Evolutionary conservation across 78 protist genomes (phyloP).

Genomic region (Emiliania huxleyi): DNA sequence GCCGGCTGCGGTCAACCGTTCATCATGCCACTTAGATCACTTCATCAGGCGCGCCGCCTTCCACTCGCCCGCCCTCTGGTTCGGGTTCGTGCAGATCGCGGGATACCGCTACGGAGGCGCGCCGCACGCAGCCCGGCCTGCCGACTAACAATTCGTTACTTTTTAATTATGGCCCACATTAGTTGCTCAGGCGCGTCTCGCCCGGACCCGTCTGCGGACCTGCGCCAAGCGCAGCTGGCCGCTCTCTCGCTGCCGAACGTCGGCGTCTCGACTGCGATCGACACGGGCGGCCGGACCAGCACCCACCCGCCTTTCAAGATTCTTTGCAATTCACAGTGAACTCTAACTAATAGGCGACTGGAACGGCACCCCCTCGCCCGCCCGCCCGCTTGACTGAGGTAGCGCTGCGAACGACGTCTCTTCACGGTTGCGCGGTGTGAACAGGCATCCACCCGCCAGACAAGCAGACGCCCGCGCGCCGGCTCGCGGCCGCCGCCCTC

Average conservation of each 20-base stretch:
- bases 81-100: background rate
- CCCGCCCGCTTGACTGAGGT: too few relatives aligned
- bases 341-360: too few relatives aligned
- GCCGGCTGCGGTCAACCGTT: too few relatives aligned
- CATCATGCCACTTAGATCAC: too few relatives aligned
- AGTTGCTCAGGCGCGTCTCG: too few relatives aligned
- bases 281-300: background rate
- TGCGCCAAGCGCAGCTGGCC: background rate
- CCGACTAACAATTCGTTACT: too few relatives aligned
- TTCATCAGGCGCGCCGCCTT: background rate
- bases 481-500: background rate
- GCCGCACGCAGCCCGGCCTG: too few relatives aligned
- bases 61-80: background rate
- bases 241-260: background rate
- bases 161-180: too few relatives aligned
- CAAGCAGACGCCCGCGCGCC: background rate
- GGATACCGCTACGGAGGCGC: background rate
- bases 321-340: too few relatives aligned
- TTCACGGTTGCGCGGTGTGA: too few relatives aligned
- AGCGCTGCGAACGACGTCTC: too few relatives aligned
- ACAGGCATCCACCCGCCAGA: background rate
- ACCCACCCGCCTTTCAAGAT: background rate
- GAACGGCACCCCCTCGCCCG: too few relatives aligned
- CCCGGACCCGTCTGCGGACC: background rate
- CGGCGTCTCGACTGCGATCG: background rate